Conservation (phyloP, 2,329 filamentous ascomycete genomes). For the Phaeoacremonium minimum region DNA sequence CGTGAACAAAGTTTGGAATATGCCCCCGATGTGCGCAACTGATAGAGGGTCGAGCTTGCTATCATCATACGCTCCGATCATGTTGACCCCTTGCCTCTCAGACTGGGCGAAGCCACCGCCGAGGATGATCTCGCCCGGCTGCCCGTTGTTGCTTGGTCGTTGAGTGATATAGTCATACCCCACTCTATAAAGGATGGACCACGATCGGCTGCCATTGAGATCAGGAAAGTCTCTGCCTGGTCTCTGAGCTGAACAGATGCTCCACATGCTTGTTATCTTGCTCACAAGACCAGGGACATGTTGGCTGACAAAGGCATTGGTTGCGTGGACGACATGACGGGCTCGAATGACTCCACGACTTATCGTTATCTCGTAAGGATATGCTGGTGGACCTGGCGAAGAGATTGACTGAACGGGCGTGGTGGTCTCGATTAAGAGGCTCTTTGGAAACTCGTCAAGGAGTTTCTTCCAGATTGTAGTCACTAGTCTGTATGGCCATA, state of each 20-base stretch:
- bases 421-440: conserved; percentile 30
- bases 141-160: conserved; percentile 24
- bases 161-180: conserved; percentile 52
- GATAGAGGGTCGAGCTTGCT: conserved; percentile 30
- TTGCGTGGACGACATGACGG: conserved; percentile 52
- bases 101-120: conserved; percentile 47
- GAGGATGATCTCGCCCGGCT: conserved; percentile 43
- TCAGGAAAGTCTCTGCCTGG: conserved; percentile 28
- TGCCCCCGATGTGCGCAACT: conserved; percentile 31
- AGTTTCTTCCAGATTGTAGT: conserved; percentile 38
- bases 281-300: conserved; percentile 44
- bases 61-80: conserved; percentile 45
- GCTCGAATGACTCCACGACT: conserved; percentile 36
- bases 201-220: conserved; percentile 34
- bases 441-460: conserved; percentile 22
- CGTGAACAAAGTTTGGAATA: conserved; percentile 36
- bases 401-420: conserved; percentile 30
- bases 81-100: conserved; percentile 33
- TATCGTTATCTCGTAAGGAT: conserved; percentile 39
- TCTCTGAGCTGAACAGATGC: conserved; percentile 46
- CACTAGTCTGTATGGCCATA: conserved; percentile 48
- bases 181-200: conserved; percentile 41
- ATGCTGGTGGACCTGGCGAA: no score
- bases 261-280: conserved; percentile 37
- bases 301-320: conserved; percentile 48